These are phyloP conservation scores for Camellia lanceoleosa DNA, from an alignment of 148 eudicot genomes.

Conservation along the genomic window DNA sequence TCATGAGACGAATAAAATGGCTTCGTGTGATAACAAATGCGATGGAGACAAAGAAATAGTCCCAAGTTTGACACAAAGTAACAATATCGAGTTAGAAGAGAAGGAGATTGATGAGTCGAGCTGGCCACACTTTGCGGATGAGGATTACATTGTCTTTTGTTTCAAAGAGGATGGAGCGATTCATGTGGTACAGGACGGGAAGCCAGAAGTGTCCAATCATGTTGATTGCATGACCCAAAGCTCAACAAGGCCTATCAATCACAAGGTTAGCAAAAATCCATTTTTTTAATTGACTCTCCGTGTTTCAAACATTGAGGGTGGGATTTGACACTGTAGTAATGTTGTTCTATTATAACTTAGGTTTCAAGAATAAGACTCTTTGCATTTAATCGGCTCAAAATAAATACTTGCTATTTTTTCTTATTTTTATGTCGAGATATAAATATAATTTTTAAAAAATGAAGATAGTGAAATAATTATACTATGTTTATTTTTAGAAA, in stretches of 20 bases:
- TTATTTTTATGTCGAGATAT: too few species aligned
- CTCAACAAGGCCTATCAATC: conserved; percentile 19
- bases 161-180: conserved; percentile 66
- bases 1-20: background rate
- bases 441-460: too few species aligned
- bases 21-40: background rate
- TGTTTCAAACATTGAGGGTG: too few species aligned
- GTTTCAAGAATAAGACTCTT: too few species aligned
- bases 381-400: too few species aligned
- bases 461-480: too few species aligned
- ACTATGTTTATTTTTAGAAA: too few species aligned
- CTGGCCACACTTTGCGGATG: conserved; percentile 57
- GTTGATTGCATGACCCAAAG: background rate
- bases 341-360: too few species aligned
- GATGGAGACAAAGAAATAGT: conserved; percentile 4
- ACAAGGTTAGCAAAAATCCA: conserved; percentile 26
- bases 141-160: conserved; percentile 77
- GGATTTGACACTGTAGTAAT: too few species aligned
- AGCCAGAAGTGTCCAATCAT: conserved; percentile 9
- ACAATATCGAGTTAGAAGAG: too few species aligned
- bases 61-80: background rate
- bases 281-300: too few species aligned
- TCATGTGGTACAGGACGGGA: conserved; percentile 50
- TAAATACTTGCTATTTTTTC: too few species aligned
- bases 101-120: conserved; percentile 23